Evolutionary conservation across 306 rosid genomes (phyloP).

Genomic region (Glycine soja): DNA sequence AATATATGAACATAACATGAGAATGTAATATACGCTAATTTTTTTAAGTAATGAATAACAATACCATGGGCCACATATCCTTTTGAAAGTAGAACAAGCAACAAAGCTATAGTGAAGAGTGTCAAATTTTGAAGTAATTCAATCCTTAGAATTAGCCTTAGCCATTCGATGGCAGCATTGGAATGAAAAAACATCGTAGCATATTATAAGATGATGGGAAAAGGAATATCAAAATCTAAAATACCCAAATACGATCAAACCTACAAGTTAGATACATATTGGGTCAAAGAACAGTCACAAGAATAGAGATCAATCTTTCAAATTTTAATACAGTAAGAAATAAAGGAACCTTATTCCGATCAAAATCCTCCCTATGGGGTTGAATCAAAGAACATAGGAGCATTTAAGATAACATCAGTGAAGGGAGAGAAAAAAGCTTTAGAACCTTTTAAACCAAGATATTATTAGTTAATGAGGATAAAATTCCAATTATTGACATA

Average conservation of each 20-base stretch:
- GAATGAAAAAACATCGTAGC: slow-evolving; percentile 68
- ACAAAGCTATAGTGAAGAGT: slow-evolving; percentile 62
- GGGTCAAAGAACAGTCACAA: no score
- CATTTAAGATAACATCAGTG: no score
- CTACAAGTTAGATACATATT: no score
- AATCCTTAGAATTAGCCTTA: slow-evolving; percentile 59
- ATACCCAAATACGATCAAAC: no score
- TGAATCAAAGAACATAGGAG: slow-evolving; percentile 53
- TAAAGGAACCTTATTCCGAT: slow-evolving; percentile 19
- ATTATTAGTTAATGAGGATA: no score
- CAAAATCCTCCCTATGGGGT: slow-evolving; percentile 69
- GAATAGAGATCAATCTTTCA: no score
- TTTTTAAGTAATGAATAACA: neutral
- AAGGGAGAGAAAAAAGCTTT: no score
- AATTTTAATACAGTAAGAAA: no score
- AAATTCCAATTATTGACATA: no score
- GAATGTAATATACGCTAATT: neutral
- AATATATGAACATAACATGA: neutral
- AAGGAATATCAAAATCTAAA: no score
- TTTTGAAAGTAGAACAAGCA: slow-evolving; percentile 64
- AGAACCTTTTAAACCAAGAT: no score
- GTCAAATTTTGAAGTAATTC: slow-evolving; percentile 70
- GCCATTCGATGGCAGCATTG: slow-evolving; percentile 69
- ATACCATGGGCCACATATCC: slow-evolving; percentile 64
- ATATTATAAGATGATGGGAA: neutral